Evolutionary conservation across 352 stramenopile genomes (phyloP).

Genomic region (Peronospora destructor): DNA sequence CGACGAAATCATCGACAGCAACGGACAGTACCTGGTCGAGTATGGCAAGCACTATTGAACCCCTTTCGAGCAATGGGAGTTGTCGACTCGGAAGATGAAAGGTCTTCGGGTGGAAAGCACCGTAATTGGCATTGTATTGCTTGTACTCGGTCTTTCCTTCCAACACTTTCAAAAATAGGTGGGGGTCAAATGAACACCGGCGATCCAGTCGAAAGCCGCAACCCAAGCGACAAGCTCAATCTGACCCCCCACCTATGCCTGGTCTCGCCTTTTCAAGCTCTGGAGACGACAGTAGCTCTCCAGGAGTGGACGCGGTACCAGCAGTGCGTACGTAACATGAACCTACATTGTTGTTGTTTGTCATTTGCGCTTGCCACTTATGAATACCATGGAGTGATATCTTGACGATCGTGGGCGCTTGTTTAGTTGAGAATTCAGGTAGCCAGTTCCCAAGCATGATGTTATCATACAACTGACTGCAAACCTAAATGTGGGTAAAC

Average conservation of each 20-base stretch:
- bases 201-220: constrained; percentile 4
- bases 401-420: too few relatives aligned
- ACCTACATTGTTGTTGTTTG: not conserved
- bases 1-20: constrained; percentile 10
- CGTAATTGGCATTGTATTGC: constrained; percentile 37
- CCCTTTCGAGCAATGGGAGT: constrained; percentile 17
- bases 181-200: not conserved
- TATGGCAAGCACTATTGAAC: constrained; percentile 19
- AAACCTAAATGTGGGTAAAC: too few relatives aligned
- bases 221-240: constrained; percentile 22
- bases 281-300: constrained; percentile 8
- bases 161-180: constrained; percentile 14
- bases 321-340: not conserved
- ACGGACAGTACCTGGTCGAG: constrained; percentile 6
- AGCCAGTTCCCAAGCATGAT: too few relatives aligned
- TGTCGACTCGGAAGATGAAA: constrained; percentile 10
- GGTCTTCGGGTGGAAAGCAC: constrained; percentile 8
- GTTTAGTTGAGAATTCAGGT: too few relatives aligned
- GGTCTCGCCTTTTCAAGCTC: constrained; percentile 28
- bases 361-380: not conserved
- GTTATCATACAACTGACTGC: too few relatives aligned
- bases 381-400: not conserved
- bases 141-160: constrained; percentile 26
- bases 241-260: constrained; percentile 17
- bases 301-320: not conserved